Evolutionary conservation across 2,329 filamentous ascomycete genomes (phyloP), one percentile per base, ranked within the genome.

Genomic region (Xylaria sp.): DNA sequence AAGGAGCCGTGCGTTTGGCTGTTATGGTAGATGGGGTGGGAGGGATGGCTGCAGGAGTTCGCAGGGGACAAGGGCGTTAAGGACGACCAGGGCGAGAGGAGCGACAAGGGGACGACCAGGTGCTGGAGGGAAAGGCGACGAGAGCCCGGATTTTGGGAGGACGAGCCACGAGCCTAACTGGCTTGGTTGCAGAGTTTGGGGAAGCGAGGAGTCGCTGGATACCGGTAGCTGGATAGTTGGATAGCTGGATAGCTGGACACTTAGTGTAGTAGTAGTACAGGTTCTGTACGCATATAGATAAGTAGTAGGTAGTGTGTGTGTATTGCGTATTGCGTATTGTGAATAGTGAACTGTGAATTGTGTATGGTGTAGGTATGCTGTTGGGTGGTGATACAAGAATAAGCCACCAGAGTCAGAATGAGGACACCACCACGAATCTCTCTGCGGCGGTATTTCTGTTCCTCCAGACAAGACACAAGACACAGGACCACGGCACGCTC

Each of bases 1-100:
- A 68, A 68, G 61, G 45, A 57, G 53, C 22, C 13, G 45, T 60
- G 51, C 31, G 51, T 60, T 39, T 61, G 63, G 39, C 42, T 53
- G 66, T 57, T 61, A n/a, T n/a, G 49, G 33, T 29, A 50, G n/a
- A n/a, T n/a, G n/a, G n/a, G 42, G 58, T 60, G 63, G 61, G 66
- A 70, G 57, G 47, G 59, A 67, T 57, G 67, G 65, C 64, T 72
- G 70, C 63, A 69, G 63, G 44, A 38, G 71, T 69, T 73, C 65
- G 72, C 69, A 72, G 67, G 72, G 66, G 70, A 68, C 69, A 69
- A 68, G 47, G 27, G 47, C 47, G 51, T 17, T 31, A 13, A 55
- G 51, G 33, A 10, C 51, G 51, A 29, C 22, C 27, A 42, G 50
- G n/a, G 50, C 50, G n/a, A n/a, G 7, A 42, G 17, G 22, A 65